Percentiles rank a stretch among this genome's conserved stretches.
These are phyloP conservation scores for Zychaea mexicana DNA, from an alignment of 371 early-diverging fungal genomes.

Conservation along the genomic window DNA sequence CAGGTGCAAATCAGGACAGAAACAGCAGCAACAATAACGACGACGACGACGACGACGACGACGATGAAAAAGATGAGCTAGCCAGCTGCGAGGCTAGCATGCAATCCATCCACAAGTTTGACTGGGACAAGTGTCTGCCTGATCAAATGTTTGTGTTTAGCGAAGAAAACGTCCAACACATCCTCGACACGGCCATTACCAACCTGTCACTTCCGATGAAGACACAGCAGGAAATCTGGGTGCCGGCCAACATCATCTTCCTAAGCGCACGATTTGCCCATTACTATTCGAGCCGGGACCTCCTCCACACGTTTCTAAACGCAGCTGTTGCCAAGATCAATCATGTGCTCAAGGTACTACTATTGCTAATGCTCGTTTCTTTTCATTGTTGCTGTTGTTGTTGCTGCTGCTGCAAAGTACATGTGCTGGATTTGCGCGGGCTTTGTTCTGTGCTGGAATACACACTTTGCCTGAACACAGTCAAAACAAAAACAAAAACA, in stretches of 20 bases:
- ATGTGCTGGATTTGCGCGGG: neutral
- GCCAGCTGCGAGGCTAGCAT: constrained; percentile 26
- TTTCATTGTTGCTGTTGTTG: neutral
- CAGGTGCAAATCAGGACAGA: constrained; percentile 11
- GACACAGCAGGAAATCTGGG: constrained; percentile 61
- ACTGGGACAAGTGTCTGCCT: constrained; percentile 77
- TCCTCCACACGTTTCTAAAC: constrained; percentile 69
- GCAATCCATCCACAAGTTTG: constrained; percentile 58
- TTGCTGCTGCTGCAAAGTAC: no score
- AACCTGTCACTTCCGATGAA: constrained; percentile 58
- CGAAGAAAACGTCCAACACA: constrained; percentile 62
- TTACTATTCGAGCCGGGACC: constrained; percentile 68
- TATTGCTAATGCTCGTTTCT: neutral
- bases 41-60: neutral
- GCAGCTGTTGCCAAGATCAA: constrained; percentile 64
- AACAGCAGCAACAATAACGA: constrained; percentile 5
- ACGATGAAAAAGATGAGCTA: constrained; percentile 11
- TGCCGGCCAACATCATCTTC: constrained; percentile 86
- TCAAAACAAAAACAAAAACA: neutral
- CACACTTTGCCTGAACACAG: neutral
- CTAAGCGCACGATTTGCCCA: constrained; percentile 87
- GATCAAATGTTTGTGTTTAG: constrained; percentile 94
- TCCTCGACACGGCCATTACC: constrained; percentile 70
- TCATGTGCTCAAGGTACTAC: constrained; percentile 52
- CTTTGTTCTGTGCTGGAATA: neutral